Evolutionary conservation across 768 basidiomycete genomes (phyloP).

Genomic region (Imleria badia): DNA sequence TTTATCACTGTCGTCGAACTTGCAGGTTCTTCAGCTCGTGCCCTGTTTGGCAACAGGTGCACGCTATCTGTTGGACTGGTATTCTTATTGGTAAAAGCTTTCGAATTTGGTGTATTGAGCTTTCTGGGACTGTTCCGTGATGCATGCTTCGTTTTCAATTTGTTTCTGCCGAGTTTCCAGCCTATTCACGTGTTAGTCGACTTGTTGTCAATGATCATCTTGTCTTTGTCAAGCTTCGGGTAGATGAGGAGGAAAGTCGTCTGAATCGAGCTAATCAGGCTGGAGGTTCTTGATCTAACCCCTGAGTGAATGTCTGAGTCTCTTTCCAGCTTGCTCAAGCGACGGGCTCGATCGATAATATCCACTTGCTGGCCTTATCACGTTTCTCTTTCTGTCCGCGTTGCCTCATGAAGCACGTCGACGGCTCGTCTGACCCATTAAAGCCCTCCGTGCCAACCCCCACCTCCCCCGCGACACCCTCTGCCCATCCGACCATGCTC

Average conservation of each 20-base stretch:
- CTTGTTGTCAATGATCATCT: background rate
- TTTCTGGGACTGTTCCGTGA: constrained; percentile 4
- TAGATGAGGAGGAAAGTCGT: background rate
- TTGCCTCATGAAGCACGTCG: constrained; percentile 46
- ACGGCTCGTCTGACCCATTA: constrained; percentile 50
- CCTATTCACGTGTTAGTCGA: constrained; percentile 16
- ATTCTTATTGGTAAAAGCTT: constrained; percentile 36
- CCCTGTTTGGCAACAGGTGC: constrained; percentile 20
- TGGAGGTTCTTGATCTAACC: background rate
- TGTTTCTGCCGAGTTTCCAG: constrained; percentile 7
- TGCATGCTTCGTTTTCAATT: background rate
- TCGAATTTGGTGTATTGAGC: constrained; percentile 20
- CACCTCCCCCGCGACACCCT: constrained; percentile 8
- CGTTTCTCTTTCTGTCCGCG: constrained; percentile 20
- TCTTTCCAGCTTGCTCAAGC: constrained; percentile 29
- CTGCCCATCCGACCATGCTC: constrained; percentile 13
- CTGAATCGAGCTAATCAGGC: background rate
- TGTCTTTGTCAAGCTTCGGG: background rate
- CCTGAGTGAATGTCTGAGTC: constrained; percentile 26
- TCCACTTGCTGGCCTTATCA: no score
- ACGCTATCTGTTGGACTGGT: constrained; percentile 15
- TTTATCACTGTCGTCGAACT: constrained; percentile 7
- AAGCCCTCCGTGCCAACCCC: constrained; percentile 3
- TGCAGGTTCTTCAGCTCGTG: constrained; percentile 9
- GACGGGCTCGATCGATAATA: constrained; percentile 7